Evolutionary conservation across 2,329 filamentous ascomycete genomes (phyloP), one percentile per base, ranked within the genome.

Genomic region (Neofusicoccum parvum): DNA sequence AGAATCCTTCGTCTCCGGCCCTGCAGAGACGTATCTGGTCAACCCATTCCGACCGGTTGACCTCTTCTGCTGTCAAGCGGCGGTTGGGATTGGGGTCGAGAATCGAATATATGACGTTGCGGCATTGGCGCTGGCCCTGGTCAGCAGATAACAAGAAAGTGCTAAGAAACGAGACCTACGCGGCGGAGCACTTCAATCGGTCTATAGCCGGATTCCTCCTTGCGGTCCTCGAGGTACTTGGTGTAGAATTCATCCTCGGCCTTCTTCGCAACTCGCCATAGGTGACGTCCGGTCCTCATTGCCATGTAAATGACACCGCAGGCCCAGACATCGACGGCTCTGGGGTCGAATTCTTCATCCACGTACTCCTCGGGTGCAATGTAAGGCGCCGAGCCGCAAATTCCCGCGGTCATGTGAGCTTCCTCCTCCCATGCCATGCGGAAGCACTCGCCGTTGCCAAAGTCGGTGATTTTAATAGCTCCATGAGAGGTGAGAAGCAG

Each of bases 261-360:
- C 79, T 93, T 96, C 79, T 94, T 94, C 6, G 95, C 95, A n/a
- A 97, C 88, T 64, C 94, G 90, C 95, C 95, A 99, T 9, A 99
- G 84, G 78, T 99, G 95, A 62, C 95, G 87, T 5, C 95, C 95
- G 1, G 94, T 98, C 66, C 95, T 87, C 95, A 99, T 99, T 14
- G 95, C 95, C 95, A 99, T 99, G 81, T 99, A 99, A 67, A 99
- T 99, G 60, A 99, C 95, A 75, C 95, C 95, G 67, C 93, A 97
- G 27, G 95, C 95, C 95, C 95, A 99, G 14, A 98, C 90, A 74
- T 99, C 95, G 56, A 99, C 94, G n/a, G 95, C 94, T 66, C 95
- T 87, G 36, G 95, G 95, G 74, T 99, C 95, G 70, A 99, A 99
- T 76, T 99, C 95, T 76, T 90, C 93, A 75, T 96, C 94, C 1